Base-by-base conservation (phyloP, 2,329 filamentous ascomycete genomes). In the Paraphoma chrysanthemicola region DNA sequence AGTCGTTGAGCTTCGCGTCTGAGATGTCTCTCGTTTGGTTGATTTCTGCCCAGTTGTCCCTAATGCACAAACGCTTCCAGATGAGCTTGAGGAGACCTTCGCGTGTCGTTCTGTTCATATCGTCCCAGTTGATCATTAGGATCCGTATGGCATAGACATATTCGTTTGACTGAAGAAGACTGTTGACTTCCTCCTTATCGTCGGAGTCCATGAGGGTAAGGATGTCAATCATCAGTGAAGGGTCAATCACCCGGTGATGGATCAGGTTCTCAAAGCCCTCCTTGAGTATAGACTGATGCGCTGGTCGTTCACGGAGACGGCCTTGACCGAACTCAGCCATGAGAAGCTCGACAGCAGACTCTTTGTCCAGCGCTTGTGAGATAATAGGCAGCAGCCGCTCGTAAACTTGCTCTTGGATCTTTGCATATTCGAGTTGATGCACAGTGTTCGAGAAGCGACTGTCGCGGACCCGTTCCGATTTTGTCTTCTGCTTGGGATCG, bases 31-130 rank as follows among this genome's bases (percentile, higher is more conserved):
- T 86, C 0, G 90, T 94, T 63, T 91, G 87, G 70, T 95, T 94
- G 71, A 96, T 85, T 56, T 81, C 82, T 28, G 85, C 81, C 95
- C 95, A 99, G 71, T 97, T 87, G 73, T 97, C 93, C 48, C 88
- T 87, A 63, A 94, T 84, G 69, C 90, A 90, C 59, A 92, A 89
- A 51, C 95, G 87, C 71, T 95, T 90, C 95, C 95, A 99, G 60
- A 98, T 91, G n/a, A 87, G 76, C 57, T 80, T 82, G 48, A 86
- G 78, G 36, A 84, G 72, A 31, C 82, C 78, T 28, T 88, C 83
- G 60, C 70, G 70, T 18, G 69, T 69, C 14, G 67, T 70, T 38
- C 65, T 63, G 79, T 81, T 66, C 75, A 82, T 66, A 82, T 83
- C 63, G 79, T 86, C 70, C 80, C 83, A 75, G 80, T 83, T 68